Evolutionary conservation across 2,329 filamentous ascomycete species (phyloP).

Genomic region (Botrytis cinerea): DNA sequence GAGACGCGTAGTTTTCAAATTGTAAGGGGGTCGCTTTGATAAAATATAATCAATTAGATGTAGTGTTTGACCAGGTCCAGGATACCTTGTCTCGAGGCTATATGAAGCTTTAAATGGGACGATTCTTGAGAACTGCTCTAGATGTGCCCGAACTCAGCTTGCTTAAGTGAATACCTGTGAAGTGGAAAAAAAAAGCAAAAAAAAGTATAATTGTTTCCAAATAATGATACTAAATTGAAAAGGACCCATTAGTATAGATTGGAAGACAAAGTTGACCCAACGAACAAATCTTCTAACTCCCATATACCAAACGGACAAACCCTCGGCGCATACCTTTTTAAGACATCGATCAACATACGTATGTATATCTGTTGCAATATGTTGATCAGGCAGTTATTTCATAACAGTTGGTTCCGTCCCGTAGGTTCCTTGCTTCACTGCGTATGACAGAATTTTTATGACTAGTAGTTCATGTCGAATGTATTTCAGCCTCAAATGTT

Average conservation of each 20-base stretch:
- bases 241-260: conserved; percentile 16
- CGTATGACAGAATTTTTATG: conserved; percentile 19
- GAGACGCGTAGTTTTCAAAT: background rate
- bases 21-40: conserved; percentile 9
- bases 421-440: conserved; percentile 21
- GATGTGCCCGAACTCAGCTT: background rate
- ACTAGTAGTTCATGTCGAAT: conserved; percentile 24
- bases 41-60: background rate
- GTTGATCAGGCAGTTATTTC: background rate
- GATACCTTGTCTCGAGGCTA: conserved; percentile 9
- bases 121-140: conserved; percentile 14
- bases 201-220: conserved; percentile 1
- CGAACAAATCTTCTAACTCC: background rate
- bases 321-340: conserved; percentile 22
- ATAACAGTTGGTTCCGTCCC: background rate
- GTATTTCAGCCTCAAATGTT: conserved; percentile 23
- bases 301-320: conserved; percentile 5
- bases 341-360: conserved; percentile 19
- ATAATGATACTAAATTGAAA: conserved; percentile 19
- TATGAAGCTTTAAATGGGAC: conserved; percentile 1
- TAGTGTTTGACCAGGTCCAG: conserved; percentile 13
- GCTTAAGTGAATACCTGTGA: conserved; percentile 13
- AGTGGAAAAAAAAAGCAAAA: conserved; percentile 6
- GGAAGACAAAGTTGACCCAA: background rate
- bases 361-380: conserved; percentile 13